Percentiles rank a stretch among this genome's conserved stretches.
These are phyloP conservation scores for Fusarium hostae DNA, from an alignment of 2,329 filamentous ascomycete genomes.

Conservation along the genomic window DNA sequence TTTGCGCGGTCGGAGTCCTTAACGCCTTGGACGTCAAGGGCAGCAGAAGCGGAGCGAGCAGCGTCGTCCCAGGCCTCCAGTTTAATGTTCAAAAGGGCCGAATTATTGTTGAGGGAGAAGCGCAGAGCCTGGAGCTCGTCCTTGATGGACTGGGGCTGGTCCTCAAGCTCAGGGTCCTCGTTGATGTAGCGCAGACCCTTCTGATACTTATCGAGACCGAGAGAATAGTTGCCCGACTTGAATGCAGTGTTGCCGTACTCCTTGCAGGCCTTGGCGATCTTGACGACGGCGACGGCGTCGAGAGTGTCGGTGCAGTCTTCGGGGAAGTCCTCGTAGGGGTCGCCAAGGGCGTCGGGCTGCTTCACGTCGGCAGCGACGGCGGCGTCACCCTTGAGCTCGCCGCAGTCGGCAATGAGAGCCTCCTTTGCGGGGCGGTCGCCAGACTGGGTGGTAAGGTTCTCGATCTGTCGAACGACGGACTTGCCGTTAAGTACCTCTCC, in stretches of 20 bases:
- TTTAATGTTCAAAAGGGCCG: conserved; percentile 87
- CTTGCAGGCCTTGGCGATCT: conserved; percentile 88
- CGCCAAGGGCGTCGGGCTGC: conserved; percentile 81
- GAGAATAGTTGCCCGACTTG: conserved; percentile 76
- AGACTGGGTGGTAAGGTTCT: conserved; percentile 79
- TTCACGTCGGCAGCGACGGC: conserved; percentile 75
- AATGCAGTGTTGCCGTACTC: conserved; percentile 93
- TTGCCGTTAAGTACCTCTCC: conserved; percentile 94
- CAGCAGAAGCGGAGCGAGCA: conserved; percentile 75
- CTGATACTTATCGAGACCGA: conserved; percentile 90
- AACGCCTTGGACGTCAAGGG: conserved; percentile 73
- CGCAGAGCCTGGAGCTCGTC: conserved; percentile 77
- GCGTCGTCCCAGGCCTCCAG: conserved; percentile 77
- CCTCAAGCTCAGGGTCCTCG: conserved; percentile 80
- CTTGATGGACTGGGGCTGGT: conserved; percentile 75
- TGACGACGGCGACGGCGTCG: conserved; percentile 74
- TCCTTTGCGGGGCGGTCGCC: conserved; percentile 83
- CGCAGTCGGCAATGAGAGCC: conserved; percentile 82
- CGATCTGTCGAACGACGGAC: conserved; percentile 87
- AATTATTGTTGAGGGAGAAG: conserved; percentile 89
- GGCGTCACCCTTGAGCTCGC: conserved; percentile 80
- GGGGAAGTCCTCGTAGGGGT: conserved; percentile 95
- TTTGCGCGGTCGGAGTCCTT: conserved; percentile 86
- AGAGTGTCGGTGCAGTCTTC: conserved; percentile 78
- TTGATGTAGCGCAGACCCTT: conserved; percentile 92